A percentile compares a stretch with the other conserved stretches of the same genome.
These are phyloP conservation scores for Elongisporangium undulatum DNA, from an alignment of 352 stramenopile species.

Conservation along the genomic window DNA sequence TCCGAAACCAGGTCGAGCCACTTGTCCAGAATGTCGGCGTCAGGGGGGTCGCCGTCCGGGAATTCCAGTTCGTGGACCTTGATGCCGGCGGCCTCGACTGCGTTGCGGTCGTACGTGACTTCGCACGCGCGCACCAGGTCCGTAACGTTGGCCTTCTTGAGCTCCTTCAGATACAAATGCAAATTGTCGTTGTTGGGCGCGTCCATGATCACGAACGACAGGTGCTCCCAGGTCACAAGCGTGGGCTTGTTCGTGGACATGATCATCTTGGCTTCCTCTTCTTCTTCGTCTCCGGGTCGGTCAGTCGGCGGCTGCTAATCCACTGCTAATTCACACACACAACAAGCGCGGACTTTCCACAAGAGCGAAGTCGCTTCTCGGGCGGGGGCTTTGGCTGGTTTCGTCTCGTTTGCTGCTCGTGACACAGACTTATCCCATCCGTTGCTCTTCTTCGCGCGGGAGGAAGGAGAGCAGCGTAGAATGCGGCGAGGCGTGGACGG, in stretches of 20 bases:
- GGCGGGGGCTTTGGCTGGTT: conserved; percentile 6
- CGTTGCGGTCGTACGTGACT: conserved; percentile 89
- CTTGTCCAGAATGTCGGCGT: conserved; percentile 89
- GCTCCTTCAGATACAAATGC: conserved; percentile 96
- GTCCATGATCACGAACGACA: conserved; percentile 99
- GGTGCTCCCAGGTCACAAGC: conserved; percentile 82
- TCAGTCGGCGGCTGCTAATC: background rate
- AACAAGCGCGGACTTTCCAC: conserved; percentile 3
- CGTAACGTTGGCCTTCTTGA: conserved; percentile 94
- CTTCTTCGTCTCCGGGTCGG: conserved; percentile 1
- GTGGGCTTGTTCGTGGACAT: conserved; percentile 83
- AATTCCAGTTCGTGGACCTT: conserved; percentile 95
- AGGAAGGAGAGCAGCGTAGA: conserved; percentile 8
- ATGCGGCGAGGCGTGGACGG: conserved; percentile 1
- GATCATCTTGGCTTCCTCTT: conserved; percentile 45
- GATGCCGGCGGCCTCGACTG: conserved; percentile 94
- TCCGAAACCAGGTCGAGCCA: conserved; percentile 96
- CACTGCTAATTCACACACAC: background rate
- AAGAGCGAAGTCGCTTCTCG: no score
- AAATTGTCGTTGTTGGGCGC: conserved; percentile 95
- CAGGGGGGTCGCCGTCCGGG: conserved; percentile 93
- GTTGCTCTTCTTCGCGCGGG: conserved; percentile 10
- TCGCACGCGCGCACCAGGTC: conserved; percentile 96
- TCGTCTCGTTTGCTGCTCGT: conserved; percentile 17
- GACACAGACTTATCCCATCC: conserved; percentile 47